phyloP scores from a whole-genome alignment of 768 basidiomycete species.

The Russula emetica region DNA sequence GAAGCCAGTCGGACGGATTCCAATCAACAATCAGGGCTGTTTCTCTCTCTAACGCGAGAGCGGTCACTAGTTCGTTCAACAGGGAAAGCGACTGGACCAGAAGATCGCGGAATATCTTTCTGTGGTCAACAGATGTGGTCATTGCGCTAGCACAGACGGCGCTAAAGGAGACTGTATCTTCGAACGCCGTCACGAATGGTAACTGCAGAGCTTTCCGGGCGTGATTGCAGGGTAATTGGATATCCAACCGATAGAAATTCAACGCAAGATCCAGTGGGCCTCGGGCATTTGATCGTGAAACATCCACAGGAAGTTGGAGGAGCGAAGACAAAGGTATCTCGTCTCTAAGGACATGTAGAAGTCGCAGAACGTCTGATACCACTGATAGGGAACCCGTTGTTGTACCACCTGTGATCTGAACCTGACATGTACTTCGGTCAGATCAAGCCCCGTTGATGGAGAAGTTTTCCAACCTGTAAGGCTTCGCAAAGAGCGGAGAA shows the following conservation, averaged over 20 bases:
- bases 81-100: constrained; percentile 51
- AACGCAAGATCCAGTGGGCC: constrained; percentile 20
- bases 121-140: constrained; percentile 31
- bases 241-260: constrained; percentile 52
- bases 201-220: constrained; percentile 33
- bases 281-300: constrained; percentile 1
- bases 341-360: constrained; percentile 16
- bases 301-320: constrained; percentile 7
- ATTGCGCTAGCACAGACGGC: constrained; percentile 39
- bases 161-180: constrained; percentile 49
- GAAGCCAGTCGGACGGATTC: constrained; percentile 64
- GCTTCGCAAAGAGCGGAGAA: constrained; percentile 65
- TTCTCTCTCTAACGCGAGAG: constrained; percentile 37
- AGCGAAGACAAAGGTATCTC: constrained; percentile 18
- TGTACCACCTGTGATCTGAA: constrained; percentile 2
- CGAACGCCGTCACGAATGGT: constrained; percentile 57
- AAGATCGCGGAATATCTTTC: constrained; percentile 43
- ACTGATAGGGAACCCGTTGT: constrained; percentile 12
- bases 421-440: constrained; percentile 4
- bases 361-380: constrained; percentile 14
- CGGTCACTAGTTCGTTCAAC: constrained; percentile 46
- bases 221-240: constrained; percentile 1
- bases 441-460: not conserved
- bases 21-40: constrained; percentile 44
- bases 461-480: constrained; percentile 48